Percentiles rank a stretch among this genome's conserved stretches.
These are phyloP conservation scores for Mycena sp. DNA, from an alignment of 1,284 basidiomycete genomes.

Conservation along the genomic window DNA sequence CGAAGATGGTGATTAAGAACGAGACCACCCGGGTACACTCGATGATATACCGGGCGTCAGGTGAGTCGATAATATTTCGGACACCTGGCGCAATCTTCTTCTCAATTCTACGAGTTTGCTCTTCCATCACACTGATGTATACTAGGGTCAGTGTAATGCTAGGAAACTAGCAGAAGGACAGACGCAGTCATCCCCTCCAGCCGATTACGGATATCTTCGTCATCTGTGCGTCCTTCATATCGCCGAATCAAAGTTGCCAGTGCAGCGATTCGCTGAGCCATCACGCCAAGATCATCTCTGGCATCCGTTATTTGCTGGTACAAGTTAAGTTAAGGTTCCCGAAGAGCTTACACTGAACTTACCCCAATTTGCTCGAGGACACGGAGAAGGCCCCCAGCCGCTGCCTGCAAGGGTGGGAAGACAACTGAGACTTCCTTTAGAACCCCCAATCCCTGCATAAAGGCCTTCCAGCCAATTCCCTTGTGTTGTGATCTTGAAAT, in stretches of 20 bases:
- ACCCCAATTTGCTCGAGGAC: neutral
- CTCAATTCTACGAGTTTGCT: neutral
- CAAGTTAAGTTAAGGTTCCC: neutral
- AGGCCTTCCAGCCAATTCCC: neutral
- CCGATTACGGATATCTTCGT: neutral
- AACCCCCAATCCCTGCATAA: neutral
- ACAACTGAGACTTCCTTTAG: neutral
- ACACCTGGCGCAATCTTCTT: neutral
- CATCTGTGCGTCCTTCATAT: neutral
- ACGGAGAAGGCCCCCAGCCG: neutral
- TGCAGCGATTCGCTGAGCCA: neutral
- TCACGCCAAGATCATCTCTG: neutral
- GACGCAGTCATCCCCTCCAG: too few relatives aligned
- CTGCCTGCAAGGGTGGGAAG: neutral
- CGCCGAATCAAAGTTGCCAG: neutral
- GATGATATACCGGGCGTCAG: neutral
- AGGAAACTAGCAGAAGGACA: too few relatives aligned
- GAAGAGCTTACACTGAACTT: neutral
- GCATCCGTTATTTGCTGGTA: neutral
- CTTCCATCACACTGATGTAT: neutral
- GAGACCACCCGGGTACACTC: neutral
- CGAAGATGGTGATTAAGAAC: neutral
- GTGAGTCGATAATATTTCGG: neutral
- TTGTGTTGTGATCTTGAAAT: too few relatives aligned
- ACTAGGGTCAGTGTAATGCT: too few relatives aligned